These are phyloP conservation scores for Allomyces macrogynus DNA, from an alignment of 192 early-diverging fungal genomes.

Conservation along the genomic window DNA sequence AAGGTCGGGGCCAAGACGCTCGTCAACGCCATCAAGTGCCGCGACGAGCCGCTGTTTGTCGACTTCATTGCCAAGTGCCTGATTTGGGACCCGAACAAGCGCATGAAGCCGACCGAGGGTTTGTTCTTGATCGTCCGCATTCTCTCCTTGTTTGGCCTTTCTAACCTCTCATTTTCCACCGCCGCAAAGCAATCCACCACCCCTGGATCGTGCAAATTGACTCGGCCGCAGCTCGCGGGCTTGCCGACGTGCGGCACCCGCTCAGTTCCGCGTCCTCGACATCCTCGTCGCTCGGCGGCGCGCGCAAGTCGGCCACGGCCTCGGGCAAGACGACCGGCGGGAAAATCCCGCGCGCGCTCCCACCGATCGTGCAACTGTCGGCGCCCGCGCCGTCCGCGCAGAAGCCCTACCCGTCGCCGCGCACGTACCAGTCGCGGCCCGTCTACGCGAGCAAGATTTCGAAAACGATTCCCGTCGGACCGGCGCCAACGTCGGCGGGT, in stretches of 20 bases:
- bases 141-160: too few relatives aligned
- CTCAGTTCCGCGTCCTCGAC: not conserved
- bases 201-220: not conserved
- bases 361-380: not conserved
- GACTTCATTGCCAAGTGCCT: constrained; percentile 72
- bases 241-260: not conserved
- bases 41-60: constrained; percentile 49
- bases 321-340: not conserved
- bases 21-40: constrained; percentile 43
- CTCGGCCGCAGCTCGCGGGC: not conserved
- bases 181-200: not conserved
- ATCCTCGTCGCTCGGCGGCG: not conserved
- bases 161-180: too few relatives aligned
- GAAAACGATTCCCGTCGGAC: too few relatives aligned
- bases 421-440: not conserved
- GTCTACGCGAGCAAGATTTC: too few relatives aligned
- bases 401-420: not conserved
- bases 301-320: not conserved
- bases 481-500: too few relatives aligned
- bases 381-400: not conserved
- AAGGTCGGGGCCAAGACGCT: constrained; percentile 58
- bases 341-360: not conserved
- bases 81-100: constrained; percentile 59
- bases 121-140: not conserved
- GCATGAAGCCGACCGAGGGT: not conserved